Conservation (phyloP, 2,329 filamentous ascomycete genomes). For the Elsinoe batatas region DNA sequence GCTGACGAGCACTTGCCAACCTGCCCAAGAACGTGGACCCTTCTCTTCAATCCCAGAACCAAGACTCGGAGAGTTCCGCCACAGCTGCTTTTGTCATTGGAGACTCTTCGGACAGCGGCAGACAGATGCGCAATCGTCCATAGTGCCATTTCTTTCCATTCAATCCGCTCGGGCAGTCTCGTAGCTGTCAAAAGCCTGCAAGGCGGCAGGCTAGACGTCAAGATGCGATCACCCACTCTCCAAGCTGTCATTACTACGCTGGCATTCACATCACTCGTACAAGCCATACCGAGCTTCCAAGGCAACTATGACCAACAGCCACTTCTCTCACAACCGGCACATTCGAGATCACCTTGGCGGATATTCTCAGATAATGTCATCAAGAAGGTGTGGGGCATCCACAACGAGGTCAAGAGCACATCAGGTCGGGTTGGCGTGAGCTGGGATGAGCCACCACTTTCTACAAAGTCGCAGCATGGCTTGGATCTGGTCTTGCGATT, state of each 20-base stretch:
- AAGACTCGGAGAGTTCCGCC: neutral
- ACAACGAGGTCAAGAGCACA: neutral
- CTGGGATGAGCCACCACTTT: constrained; percentile 2
- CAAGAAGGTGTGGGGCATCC: constrained; percentile 15
- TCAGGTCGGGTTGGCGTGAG: neutral
- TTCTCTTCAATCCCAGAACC: neutral
- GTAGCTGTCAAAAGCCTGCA: neutral
- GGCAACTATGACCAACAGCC: constrained; percentile 7
- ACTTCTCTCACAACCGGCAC: neutral
- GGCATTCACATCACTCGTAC: neutral
- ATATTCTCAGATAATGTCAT: constrained; percentile 16
- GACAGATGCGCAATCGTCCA: neutral
- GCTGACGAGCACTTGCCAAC: constrained; percentile 1
- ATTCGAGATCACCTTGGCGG: constrained; percentile 15
- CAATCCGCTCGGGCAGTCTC: neutral
- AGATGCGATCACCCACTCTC: constrained; percentile 5
- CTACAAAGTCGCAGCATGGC: constrained; percentile 45
- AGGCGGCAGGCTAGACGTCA: constrained; percentile 2
- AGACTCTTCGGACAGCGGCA: neutral
- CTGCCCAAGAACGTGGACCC: too few species aligned
- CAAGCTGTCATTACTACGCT: neutral
- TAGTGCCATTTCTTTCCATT: neutral
- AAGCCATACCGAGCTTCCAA: constrained; percentile 13
- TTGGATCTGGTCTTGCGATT: constrained; percentile 85
- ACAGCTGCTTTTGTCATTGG: too few species aligned